Conservation (phyloP, 2,329 filamentous ascomycete genomes). For the Microcyclosporella mali region DNA sequence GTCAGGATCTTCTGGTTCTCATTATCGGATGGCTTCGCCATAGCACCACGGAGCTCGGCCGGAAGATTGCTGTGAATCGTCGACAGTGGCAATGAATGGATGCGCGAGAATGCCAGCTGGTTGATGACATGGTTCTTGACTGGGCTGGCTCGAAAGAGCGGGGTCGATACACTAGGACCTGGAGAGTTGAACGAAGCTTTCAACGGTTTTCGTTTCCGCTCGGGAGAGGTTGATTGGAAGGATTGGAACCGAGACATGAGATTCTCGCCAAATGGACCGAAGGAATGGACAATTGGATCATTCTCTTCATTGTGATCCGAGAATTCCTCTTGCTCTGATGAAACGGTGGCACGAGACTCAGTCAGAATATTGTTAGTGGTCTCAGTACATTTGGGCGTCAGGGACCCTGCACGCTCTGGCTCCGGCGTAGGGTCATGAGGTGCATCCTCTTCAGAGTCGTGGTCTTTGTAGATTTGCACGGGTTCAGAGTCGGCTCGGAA, state of each 20-base stretch:
- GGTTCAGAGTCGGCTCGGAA: constrained; percentile 37
- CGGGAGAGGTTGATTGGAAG: constrained; percentile 64
- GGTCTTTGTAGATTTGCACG: constrained; percentile 71
- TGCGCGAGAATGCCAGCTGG: constrained; percentile 87
- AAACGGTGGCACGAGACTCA: constrained; percentile 14
- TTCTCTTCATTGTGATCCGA: constrained; percentile 88
- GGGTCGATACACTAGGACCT: constrained; percentile 17
- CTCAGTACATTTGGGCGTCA: constrained; percentile 14
- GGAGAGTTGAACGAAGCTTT: constrained; percentile 25
- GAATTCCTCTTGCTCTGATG: constrained; percentile 51
- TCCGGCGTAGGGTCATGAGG: constrained; percentile 25
- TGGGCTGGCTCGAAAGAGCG: constrained; percentile 31
- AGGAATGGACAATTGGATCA: constrained; percentile 85
- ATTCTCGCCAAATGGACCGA: constrained; percentile 82
- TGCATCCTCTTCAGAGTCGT: constrained; percentile 49
- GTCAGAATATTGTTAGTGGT: constrained; percentile 10
- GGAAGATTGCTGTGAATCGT: constrained; percentile 85
- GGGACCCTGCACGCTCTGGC: constrained; percentile 12
- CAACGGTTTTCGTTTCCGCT: constrained; percentile 35
- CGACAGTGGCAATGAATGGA: constrained; percentile 85
- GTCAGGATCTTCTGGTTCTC: constrained; percentile 40
- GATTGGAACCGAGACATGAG: constrained; percentile 75
- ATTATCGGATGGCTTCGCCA: constrained; percentile 25
- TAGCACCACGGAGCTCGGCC: constrained; percentile 37
- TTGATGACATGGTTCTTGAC: constrained; percentile 85